Percentiles rank a stretch among this genome's conserved stretches.
These are phyloP conservation scores for Murraya paniculata DNA, from an alignment of 345 rosid genomes.

Conservation along the genomic window DNA sequence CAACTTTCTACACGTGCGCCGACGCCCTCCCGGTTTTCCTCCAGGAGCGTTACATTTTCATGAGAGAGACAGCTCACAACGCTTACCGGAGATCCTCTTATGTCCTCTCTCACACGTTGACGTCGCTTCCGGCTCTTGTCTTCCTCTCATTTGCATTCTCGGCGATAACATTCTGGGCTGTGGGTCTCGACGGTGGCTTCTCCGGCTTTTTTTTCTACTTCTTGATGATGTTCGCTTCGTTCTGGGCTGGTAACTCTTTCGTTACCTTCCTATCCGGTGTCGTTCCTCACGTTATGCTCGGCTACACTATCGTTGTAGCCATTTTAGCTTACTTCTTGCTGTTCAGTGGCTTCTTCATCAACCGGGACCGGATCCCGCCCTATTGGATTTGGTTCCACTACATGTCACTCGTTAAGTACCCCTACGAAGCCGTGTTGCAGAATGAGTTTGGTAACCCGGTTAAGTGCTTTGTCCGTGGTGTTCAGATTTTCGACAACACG, in stretches of 20 bases:
- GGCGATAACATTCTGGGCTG: conserved; percentile 75
- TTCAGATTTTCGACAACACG: conserved; percentile 81
- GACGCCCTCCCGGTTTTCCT: conserved; percentile 92
- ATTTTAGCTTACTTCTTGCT: conserved; percentile 88
- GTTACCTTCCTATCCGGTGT: conserved; percentile 90
- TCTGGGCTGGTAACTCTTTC: conserved; percentile 94
- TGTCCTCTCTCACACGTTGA: conserved; percentile 71
- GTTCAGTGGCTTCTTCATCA: conserved; percentile 94
- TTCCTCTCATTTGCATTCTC: conserved; percentile 72
- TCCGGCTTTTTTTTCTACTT: conserved; percentile 71
- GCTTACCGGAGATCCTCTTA: conserved; percentile 91
- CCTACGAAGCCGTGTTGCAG: conserved; percentile 77
- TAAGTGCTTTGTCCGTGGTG: conserved; percentile 74
- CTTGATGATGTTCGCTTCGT: conserved; percentile 68
- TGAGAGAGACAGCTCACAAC: conserved; percentile 92
- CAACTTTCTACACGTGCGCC: conserved; percentile 95
- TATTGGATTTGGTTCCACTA: conserved; percentile 99
- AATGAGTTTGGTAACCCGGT: conserved; percentile 68
- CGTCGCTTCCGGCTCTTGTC: conserved; percentile 50
- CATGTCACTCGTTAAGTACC: conserved; percentile 85
- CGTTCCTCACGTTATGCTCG: conserved; percentile 92
- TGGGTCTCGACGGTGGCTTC: conserved; percentile 86
- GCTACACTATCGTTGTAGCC: conserved; percentile 88
- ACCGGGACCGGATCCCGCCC: conserved; percentile 69
- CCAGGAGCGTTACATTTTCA: conserved; percentile 93